Conservation (phyloP, 164 flowering plant genomes). For the Litsea cubeba region DNA sequence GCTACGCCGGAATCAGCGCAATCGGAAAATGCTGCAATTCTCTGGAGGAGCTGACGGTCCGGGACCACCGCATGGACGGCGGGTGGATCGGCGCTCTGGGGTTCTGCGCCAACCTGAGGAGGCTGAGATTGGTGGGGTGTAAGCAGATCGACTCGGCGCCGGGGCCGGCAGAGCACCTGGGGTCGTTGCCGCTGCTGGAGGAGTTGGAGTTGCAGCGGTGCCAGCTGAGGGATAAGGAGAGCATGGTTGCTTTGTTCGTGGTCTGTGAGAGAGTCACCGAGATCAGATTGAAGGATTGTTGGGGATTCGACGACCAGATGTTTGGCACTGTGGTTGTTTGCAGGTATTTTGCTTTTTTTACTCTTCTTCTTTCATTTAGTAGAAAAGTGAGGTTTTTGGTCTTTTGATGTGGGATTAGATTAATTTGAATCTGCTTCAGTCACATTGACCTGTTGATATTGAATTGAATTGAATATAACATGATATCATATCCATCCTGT, state of each 20-base stretch:
- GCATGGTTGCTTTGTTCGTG: slow-evolving; percentile 53
- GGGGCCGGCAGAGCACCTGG: slow-evolving; percentile 61
- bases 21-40: slow-evolving; percentile 87
- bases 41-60: slow-evolving; percentile 78
- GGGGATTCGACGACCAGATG: slow-evolving; percentile 78
- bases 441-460: neutral
- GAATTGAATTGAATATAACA: neutral
- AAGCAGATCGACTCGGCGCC: slow-evolving; percentile 58
- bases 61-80: slow-evolving; percentile 73
- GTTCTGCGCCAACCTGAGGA: slow-evolving; percentile 80
- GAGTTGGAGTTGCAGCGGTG: slow-evolving; percentile 71
- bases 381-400: neutral
- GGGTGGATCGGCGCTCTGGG: slow-evolving; percentile 84
- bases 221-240: slow-evolving; percentile 63
- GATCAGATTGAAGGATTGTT: slow-evolving; percentile 65
- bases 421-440: neutral
- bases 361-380: neutral
- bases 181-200: slow-evolving; percentile 64
- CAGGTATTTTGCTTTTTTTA: slow-evolving; percentile 44
- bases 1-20: slow-evolving; percentile 89
- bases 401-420: neutral
- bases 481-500: too few species aligned
- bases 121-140: slow-evolving; percentile 67
- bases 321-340: slow-evolving; percentile 52
- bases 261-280: slow-evolving; percentile 60